These are phyloP conservation scores for Epichloe typhina DNA, from an alignment of 2,329 filamentous ascomycete species.

Conservation along the genomic window DNA sequence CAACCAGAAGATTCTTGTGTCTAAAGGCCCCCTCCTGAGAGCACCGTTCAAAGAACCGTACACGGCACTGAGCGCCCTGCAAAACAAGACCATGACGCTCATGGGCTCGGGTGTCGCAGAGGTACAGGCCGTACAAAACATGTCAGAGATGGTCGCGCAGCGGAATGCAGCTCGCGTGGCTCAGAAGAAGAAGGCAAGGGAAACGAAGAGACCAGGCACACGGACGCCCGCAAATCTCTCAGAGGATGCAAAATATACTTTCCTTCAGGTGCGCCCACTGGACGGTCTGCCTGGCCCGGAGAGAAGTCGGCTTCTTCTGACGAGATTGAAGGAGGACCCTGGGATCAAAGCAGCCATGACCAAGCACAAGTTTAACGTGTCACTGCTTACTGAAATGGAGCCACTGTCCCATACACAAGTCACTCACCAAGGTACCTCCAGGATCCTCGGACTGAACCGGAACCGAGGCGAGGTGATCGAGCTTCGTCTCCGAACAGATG, in stretches of 20 bases:
- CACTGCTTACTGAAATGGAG: conserved; percentile 89
- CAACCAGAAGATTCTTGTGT: conserved; percentile 57
- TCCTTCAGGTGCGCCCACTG: conserved; percentile 63
- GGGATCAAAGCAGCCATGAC: conserved; percentile 78
- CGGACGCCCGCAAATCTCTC: conserved; percentile 6
- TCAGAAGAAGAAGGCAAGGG: conserved; percentile 16
- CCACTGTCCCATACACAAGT: conserved; percentile 62
- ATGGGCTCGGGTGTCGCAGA: conserved; percentile 51
- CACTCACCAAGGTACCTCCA: conserved; percentile 58
- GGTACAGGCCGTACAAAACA: conserved; percentile 39
- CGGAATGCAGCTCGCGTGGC: conserved; percentile 29
- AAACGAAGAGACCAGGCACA: conserved; percentile 5
- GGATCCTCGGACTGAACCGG: conserved; percentile 75
- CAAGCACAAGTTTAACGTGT: conserved; percentile 72
- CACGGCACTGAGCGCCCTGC: conserved; percentile 34
- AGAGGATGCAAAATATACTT: conserved; percentile 64
- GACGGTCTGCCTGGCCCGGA: conserved; percentile 64
- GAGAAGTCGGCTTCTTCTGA: conserved; percentile 57
- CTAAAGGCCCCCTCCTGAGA: conserved; percentile 52
- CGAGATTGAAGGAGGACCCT: conserved; percentile 65
- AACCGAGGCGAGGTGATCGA: conserved; percentile 87
- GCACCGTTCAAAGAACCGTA: conserved; percentile 47
- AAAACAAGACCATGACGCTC: conserved; percentile 48
- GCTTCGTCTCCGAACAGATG: conserved; percentile 79
- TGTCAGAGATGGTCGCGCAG: conserved; percentile 33